Base-by-base conservation (phyloP, 2,329 filamentous ascomycete genomes). In the Elsinoe perseae region DNA sequence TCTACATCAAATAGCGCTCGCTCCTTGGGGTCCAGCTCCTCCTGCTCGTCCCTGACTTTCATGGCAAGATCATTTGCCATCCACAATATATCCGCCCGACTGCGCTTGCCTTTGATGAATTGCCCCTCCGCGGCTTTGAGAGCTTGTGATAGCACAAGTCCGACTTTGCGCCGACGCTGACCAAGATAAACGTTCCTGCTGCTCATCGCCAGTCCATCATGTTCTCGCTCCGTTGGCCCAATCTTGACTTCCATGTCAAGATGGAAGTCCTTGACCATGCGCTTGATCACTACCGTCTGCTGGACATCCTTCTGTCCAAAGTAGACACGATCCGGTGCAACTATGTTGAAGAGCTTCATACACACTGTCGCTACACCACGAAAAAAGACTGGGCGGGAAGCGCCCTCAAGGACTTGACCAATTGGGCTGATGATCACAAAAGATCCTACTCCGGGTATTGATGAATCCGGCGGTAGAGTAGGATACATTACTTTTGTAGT, bases 301-400 rank as follows among this genome's bases (percentile, higher is more conserved):
- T 98, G 93, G 18, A 96, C 83, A 70, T 98, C 93, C 74, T 98
- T 98, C 71, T 97, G 93, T 3, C 93, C 93, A 75, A 98, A 96
- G 73, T 95, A 93, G 4, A 89, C 88, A 43, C 80, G 80, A 57
- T 91, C 85, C 3, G 89, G 86, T 61, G 82, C 78, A 44, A 89
- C 84, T 56, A 90, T 87, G 66, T 91, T 91, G 73, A 95, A 92
- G 12, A 95, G 74, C 73, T 95, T 98, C 81, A 92, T 93, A 74
- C 91, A 96, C 1, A 98, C 86, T 1, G 93, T 98, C 18, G 93
- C 91, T 30, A 98, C 93, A 36, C 93, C 93, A 50, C 93, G 81
- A 73, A 98, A 98, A 72, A 98, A 98, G 42, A 95, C 95, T 2
- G 93, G 93, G 14, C 93, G 78, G 44, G 85, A 89, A 3, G 81